Evolutionary conservation across 192 early-diverging fungal genomes (phyloP).

Genomic region (Coemansia sp.): DNA sequence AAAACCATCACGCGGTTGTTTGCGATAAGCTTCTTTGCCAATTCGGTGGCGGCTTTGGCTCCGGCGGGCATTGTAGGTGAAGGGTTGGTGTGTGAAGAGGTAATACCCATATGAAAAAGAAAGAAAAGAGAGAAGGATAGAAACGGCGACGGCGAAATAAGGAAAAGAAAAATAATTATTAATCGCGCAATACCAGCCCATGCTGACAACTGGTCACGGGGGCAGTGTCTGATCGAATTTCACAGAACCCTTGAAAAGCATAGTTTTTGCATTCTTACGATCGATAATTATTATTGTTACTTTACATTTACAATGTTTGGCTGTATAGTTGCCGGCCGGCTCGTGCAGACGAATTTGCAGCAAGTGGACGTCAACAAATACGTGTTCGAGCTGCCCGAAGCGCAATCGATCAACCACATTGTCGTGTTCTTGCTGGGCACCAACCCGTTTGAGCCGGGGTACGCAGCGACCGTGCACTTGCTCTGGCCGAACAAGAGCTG

Average conservation of each 20-base stretch:
- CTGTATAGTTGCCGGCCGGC: conserved; percentile 85
- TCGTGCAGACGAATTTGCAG: conserved; percentile 88
- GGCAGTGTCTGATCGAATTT: neutral
- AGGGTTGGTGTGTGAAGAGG: conserved; percentile 8
- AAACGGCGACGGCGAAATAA: neutral
- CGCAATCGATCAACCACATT: conserved; percentile 88
- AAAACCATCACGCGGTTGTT: conserved; percentile 61
- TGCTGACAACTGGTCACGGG: neutral
- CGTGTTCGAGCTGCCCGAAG: conserved; percentile 85
- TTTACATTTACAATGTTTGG: conserved; percentile 71
- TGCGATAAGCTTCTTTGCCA: conserved; percentile 35
- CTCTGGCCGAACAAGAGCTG: conserved; percentile 80
- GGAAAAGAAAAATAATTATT: neutral
- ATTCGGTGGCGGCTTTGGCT: conserved; percentile 30
- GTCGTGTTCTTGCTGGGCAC: conserved; percentile 90
- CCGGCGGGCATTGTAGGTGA: conserved; percentile 23
- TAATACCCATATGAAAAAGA: conserved; percentile 14
- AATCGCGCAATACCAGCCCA: neutral
- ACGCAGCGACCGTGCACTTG: conserved; percentile 91
- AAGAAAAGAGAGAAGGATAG: conserved; percentile 1
- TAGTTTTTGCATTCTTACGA: no score
- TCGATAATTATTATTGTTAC: neutral
- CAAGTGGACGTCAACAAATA: conserved; percentile 87
- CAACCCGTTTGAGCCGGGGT: conserved; percentile 83
- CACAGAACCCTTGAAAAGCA: neutral